Base-by-base conservation (phyloP, 805 yeast species). In the Pichia ethanolica region DNA sequence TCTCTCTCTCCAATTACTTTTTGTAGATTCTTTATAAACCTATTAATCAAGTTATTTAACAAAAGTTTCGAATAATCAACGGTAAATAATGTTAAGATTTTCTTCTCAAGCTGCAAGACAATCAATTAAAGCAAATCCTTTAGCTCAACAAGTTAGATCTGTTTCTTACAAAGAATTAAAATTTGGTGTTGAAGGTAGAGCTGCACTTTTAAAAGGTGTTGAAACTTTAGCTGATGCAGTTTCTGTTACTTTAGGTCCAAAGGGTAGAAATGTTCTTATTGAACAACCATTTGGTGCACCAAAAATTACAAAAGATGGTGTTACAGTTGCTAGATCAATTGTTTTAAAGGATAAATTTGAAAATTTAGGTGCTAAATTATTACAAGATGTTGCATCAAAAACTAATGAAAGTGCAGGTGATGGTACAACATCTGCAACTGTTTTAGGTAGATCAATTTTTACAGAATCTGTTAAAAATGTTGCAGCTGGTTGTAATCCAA, bases 281-380 rank as follows among this genome's bases (percentile, higher is more conserved):
- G 98, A 91, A 74, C 99, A 93, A 74, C 85, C 88, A 55, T 93
- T 88, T 59, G 97, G 97, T 58, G 80, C 96, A 47, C 99, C 99
- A 61, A 91, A 91, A 76, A 91, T 91, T 77, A 91, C 99, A 71
- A 91, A 91, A 75, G 99, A 91, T 69, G 99, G 99, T 79, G 97
- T 89, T 46, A 89, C 98, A 43, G 97, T 91, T 52, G 99, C 99
- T 54, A 81, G 78, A 64, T 82, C 95, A 48, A 81, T 91, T 61
- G 78, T 80, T 39, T 74, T 93, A 58, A 73, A 84, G 67, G 95
- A 93, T 75, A 88, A 84, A 70, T 91, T 90, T 63, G 98, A 91
- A 75, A 91, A 91, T 72, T 76, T 93, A 76, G 99, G 99, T 53
- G 97, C 97, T 50, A 88, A 87, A 73, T 77, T 91, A 58, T 74